Percentiles rank a stretch among this genome's conserved stretches.
phyloP scores from a whole-genome alignment of 345 rosid genomes.

The Arabis alpina region DNA sequence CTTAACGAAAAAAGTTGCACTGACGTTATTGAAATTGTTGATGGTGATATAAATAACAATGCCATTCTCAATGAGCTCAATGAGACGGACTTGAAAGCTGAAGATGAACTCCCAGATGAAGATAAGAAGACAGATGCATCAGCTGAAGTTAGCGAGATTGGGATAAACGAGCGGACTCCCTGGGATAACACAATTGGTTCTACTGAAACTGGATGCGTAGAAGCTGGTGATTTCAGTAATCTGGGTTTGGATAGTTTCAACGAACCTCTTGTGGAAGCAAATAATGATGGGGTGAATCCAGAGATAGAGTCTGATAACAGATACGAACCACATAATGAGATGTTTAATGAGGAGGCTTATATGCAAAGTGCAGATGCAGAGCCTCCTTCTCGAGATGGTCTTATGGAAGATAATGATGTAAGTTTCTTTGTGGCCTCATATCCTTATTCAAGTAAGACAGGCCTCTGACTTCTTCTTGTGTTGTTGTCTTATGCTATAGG shows the following conservation, averaged over 20 bases:
- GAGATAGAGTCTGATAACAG: constrained; percentile 48
- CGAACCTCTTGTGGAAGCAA: constrained; percentile 45
- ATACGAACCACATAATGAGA: constrained; percentile 43
- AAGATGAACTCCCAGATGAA: constrained; percentile 45
- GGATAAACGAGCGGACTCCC: constrained; percentile 37
- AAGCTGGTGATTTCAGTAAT: constrained; percentile 42
- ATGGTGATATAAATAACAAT: constrained; percentile 36
- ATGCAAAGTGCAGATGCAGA: constrained; percentile 48
- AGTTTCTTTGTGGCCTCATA: constrained; percentile 40
- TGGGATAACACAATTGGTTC: constrained; percentile 36
- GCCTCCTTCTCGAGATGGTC: constrained; percentile 36
- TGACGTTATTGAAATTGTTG: constrained; percentile 44
- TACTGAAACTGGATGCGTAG: constrained; percentile 37
- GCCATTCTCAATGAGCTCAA: constrained; percentile 43
- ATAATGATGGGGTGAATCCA: constrained; percentile 44
- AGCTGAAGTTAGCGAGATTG: constrained; percentile 42
- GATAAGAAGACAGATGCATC: constrained; percentile 48
- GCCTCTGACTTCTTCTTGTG: constrained; percentile 20
- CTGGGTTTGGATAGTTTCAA: constrained; percentile 45
- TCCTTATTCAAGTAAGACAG: constrained; percentile 27
- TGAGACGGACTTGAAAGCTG: constrained; percentile 44
- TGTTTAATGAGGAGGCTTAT: constrained; percentile 44
- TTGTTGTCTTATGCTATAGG: constrained; percentile 57
- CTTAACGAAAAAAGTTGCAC: constrained; percentile 32
- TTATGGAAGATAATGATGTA: constrained; percentile 52